A percentile compares a stretch with the other conserved stretches of the same genome.
These are phyloP conservation scores for Penicillium longicatenatum DNA, from an alignment of 495 filamentous ascomycete species.

Conservation along the genomic window DNA sequence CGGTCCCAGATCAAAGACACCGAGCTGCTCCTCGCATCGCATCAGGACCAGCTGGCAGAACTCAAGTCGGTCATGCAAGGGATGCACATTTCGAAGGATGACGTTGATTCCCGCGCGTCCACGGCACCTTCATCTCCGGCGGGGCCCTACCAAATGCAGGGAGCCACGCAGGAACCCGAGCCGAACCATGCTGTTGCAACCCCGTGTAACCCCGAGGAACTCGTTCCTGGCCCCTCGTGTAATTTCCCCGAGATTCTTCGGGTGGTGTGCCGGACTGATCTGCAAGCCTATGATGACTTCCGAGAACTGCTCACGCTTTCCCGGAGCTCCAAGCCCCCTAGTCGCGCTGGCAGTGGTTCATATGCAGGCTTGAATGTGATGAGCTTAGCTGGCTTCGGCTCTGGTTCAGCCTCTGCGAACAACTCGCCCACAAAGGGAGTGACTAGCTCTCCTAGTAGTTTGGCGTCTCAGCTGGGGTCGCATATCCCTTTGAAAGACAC, in stretches of 20 bases:
- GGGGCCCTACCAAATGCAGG: slow-evolving; percentile 26
- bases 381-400: slow-evolving; percentile 55
- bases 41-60: slow-evolving; percentile 90
- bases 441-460: slow-evolving; percentile 39
- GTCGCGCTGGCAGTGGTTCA: slow-evolving; percentile 68
- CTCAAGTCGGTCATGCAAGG: slow-evolving; percentile 90
- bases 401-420: slow-evolving; percentile 45
- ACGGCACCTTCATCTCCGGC: slow-evolving; percentile 71
- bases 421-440: slow-evolving; percentile 46
- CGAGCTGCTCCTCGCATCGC: slow-evolving; percentile 80
- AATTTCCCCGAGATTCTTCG: slow-evolving; percentile 81
- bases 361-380: slow-evolving; percentile 65
- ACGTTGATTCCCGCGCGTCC: slow-evolving; percentile 57
- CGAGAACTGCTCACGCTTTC: slow-evolving; percentile 70
- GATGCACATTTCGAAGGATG: slow-evolving; percentile 75
- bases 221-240: slow-evolving; percentile 78
- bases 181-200: slow-evolving; percentile 15
- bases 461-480: slow-evolving; percentile 38
- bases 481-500: slow-evolving; percentile 76
- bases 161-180: slow-evolving; percentile 25
- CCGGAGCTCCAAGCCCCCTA: slow-evolving; percentile 58
- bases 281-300: slow-evolving; percentile 83
- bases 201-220: slow-evolving; percentile 48
- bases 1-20: slow-evolving; percentile 78
- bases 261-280: slow-evolving; percentile 79